Percentiles rank a stretch among this genome's conserved stretches.
Conservation (phyloP, 306 rosid species). For the Lotus japonicus region DNA sequence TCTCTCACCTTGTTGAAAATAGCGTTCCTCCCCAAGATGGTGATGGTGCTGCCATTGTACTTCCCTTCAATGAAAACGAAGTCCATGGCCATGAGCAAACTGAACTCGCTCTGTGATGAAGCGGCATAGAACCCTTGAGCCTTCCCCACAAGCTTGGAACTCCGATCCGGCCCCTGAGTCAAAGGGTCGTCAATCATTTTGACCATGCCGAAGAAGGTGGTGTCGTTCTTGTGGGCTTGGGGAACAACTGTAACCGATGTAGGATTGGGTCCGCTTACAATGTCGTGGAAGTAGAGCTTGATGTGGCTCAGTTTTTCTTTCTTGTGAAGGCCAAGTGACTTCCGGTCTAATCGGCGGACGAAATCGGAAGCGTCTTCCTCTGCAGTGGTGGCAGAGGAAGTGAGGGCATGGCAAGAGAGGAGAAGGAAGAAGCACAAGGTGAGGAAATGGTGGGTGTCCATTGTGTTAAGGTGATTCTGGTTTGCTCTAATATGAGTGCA, state of each 20-base stretch:
- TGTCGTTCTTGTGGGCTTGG: not conserved
- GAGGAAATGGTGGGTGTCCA: constrained; percentile 13
- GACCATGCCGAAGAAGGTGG: constrained; percentile 30
- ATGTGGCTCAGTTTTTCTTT: constrained; percentile 45
- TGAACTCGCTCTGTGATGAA: too few species aligned
- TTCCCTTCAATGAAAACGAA: too few species aligned
- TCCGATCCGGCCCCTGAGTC: too few species aligned
- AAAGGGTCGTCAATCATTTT: too few species aligned
- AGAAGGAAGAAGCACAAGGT: not conserved
- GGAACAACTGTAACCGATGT: constrained; percentile 14
- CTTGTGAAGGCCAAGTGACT: constrained; percentile 17
- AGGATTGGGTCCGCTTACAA: constrained; percentile 9
- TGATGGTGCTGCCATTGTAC: too few species aligned
- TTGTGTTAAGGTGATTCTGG: too few species aligned
- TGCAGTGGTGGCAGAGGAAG: not conserved
- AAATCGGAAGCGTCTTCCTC: constrained; percentile 1
- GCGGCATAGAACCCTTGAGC: too few species aligned
- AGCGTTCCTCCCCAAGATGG: too few species aligned
- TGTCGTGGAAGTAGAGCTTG: constrained; percentile 55
- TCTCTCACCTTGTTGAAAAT: too few species aligned
- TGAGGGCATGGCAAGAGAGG: not conserved
- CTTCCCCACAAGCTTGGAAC: too few species aligned
- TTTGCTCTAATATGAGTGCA: too few species aligned
- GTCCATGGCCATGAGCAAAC: too few species aligned
- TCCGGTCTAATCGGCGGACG: constrained; percentile 17